Percentiles rank a stretch among this genome's conserved stretches.
These are phyloP conservation scores for Trichophyton mentagrophytes DNA, from an alignment of 2,329 filamentous ascomycete species.

Conservation along the genomic window DNA sequence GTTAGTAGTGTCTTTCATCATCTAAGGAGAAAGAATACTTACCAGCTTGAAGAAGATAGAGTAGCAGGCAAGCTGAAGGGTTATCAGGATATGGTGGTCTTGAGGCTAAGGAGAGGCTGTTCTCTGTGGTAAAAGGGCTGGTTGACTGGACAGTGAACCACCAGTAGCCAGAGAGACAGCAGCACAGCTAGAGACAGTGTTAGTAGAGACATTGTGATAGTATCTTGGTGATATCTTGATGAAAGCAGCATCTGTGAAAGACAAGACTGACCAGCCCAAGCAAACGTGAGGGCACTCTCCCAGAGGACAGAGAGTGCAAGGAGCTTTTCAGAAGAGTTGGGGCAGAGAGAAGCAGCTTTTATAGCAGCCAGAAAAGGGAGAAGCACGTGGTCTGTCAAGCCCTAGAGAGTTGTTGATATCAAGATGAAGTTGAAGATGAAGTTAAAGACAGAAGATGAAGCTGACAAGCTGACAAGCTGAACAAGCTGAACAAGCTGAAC, in stretches of 20 bases:
- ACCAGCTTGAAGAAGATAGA: background rate
- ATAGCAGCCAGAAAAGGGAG: background rate
- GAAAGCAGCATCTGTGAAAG: background rate
- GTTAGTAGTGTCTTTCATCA: background rate
- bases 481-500: background rate
- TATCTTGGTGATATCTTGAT: background rate
- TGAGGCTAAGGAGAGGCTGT: background rate
- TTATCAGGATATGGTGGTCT: background rate
- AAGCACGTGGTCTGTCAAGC: constrained; percentile 2
- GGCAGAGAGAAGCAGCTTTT: background rate
- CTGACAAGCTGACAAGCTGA: background rate
- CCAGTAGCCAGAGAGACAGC: background rate
- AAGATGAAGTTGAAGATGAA: background rate
- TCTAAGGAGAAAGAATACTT: background rate
- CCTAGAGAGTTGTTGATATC: background rate
- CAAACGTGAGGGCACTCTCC: background rate
- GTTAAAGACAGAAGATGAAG: background rate
- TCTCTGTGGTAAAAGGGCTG: background rate
- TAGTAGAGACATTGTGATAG: background rate
- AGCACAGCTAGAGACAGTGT: background rate
- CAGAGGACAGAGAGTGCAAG: background rate
- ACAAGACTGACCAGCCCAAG: background rate
- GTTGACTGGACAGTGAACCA: background rate
- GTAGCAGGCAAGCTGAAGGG: background rate
- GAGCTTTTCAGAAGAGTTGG: background rate